Evolutionary conservation across 352 stramenopile species (phyloP).

Genomic region (Phytophthora foliorum): DNA sequence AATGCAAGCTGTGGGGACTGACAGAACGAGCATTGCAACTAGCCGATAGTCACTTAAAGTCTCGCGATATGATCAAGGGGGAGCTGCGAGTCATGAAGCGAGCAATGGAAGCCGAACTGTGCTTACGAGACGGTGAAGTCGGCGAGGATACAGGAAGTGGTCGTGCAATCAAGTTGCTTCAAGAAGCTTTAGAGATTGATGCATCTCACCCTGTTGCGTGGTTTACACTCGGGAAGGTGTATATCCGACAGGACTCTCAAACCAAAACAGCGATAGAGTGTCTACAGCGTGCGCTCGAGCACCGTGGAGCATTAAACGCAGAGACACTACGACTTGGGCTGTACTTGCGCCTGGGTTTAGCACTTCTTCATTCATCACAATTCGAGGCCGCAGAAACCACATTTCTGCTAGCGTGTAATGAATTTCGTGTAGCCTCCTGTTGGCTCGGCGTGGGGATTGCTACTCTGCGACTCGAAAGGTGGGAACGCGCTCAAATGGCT

Average conservation of each 20-base stretch:
- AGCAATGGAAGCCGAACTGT: conserved; percentile 57
- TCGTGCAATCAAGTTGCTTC: conserved; percentile 46
- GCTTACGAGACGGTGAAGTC: conserved; percentile 34
- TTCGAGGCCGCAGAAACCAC: conserved; percentile 61
- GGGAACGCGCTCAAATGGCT: conserved; percentile 62
- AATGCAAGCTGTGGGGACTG: conserved; percentile 51
- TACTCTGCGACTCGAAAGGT: conserved; percentile 69
- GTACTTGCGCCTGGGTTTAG: conserved; percentile 68
- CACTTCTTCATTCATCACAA: conserved; percentile 72
- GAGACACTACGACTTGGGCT: conserved; percentile 55
- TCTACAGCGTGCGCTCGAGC: conserved; percentile 56
- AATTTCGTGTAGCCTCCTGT: conserved; percentile 72
- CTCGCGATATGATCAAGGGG: conserved; percentile 50
- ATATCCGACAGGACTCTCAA: conserved; percentile 55
- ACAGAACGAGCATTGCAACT: conserved; percentile 50
- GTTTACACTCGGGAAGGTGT: conserved; percentile 61
- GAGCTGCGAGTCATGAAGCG: conserved; percentile 65
- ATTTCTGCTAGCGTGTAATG: conserved; percentile 66
- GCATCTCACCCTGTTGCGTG: conserved; percentile 59
- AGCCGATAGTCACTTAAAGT: conserved; percentile 39
- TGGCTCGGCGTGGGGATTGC: conserved; percentile 87
- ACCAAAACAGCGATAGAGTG: conserved; percentile 57
- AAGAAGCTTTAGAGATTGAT: conserved; percentile 74
- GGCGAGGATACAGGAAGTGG: conserved; percentile 11
- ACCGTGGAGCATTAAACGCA: conserved; percentile 34